Evolutionary conservation across 306 rosid species (phyloP).

Genomic region (Boehmeria nivea): DNA sequence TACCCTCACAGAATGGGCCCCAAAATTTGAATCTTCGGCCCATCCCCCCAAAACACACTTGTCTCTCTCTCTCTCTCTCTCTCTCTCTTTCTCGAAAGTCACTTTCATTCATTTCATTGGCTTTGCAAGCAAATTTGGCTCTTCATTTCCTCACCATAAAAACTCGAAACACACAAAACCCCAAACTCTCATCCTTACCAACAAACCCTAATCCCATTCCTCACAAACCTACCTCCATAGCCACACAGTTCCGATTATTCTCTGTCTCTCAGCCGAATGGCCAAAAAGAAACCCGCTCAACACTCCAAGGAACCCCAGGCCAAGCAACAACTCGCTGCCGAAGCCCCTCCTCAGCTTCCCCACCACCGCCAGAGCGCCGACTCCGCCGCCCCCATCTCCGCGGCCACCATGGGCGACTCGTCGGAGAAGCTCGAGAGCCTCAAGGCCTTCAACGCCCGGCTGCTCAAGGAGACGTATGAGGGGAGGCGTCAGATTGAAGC

Average conservation of each 20-base stretch:
- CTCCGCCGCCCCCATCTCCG: not conserved
- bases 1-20: conserved; percentile 5
- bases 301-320: conserved; percentile 16
- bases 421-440: conserved; percentile 47
- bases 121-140: not conserved
- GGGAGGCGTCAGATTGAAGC: conserved; percentile 44
- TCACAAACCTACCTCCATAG: conserved; percentile 2
- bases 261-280: conserved; percentile 40
- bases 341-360: conserved; percentile 1
- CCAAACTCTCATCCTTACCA: conserved; percentile 18
- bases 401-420: conserved; percentile 34
- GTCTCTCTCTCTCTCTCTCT: not conserved
- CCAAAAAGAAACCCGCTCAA: conserved; percentile 51
- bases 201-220: conserved; percentile 31
- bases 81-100: not conserved
- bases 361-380: not conserved
- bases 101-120: not conserved
- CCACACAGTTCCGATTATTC: conserved; percentile 12
- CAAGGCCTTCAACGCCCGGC: conserved; percentile 56
- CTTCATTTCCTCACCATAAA: conserved; percentile 13
- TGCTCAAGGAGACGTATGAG: conserved; percentile 50
- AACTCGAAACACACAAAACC: conserved; percentile 35
- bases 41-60: conserved; percentile 9
- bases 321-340: conserved; percentile 1
- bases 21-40: conserved; percentile 29